Percentiles rank a stretch among this genome's conserved stretches.
Evolutionary conservation across 2,329 filamentous ascomycete species (phyloP).

Genomic region (Colletotrichum filicis): DNA sequence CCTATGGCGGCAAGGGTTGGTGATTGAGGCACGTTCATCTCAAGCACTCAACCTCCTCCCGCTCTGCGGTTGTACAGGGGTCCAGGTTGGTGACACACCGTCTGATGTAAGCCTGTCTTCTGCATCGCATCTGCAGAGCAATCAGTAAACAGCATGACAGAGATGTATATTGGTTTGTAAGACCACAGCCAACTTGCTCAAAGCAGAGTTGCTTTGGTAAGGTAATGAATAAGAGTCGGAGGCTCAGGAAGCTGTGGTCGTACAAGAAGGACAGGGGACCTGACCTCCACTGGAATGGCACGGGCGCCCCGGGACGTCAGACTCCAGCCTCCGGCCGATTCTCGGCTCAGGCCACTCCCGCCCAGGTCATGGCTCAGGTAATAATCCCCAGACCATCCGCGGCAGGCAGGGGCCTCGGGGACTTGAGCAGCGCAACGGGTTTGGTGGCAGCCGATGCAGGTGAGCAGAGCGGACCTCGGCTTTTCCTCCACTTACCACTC

Average conservation of each 20-base stretch:
- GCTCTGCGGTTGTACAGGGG: constrained; percentile 1
- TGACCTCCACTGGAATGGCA: background rate
- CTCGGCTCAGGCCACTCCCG: constrained; percentile 15
- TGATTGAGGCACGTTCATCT: constrained; percentile 1
- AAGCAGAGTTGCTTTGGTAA: constrained; percentile 24
- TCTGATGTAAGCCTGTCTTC: constrained; percentile 31
- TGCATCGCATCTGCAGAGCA: constrained; percentile 8
- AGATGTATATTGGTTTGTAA: constrained; percentile 25
- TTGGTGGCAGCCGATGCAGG: background rate
- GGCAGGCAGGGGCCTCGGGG: background rate
- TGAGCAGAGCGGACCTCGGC: constrained; percentile 26
- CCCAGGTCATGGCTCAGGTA: background rate
- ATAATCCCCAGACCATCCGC: background rate
- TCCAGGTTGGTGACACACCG: background rate
- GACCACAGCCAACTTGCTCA: background rate
- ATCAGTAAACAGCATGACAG: constrained; percentile 22
- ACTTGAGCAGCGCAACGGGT: background rate
- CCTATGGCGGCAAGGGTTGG: constrained; percentile 3
- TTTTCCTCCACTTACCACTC: constrained; percentile 1
- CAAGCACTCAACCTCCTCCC: background rate
- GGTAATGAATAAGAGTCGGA: background rate
- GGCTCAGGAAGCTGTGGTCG: background rate
- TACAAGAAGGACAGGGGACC: background rate
- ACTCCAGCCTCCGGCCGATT: constrained; percentile 24
- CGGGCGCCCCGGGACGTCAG: constrained; percentile 26